Evolutionary conservation across 768 basidiomycete species (phyloP), one percentile per base, ranked within the genome.

Genomic region (Scleroderma citrinum): DNA sequence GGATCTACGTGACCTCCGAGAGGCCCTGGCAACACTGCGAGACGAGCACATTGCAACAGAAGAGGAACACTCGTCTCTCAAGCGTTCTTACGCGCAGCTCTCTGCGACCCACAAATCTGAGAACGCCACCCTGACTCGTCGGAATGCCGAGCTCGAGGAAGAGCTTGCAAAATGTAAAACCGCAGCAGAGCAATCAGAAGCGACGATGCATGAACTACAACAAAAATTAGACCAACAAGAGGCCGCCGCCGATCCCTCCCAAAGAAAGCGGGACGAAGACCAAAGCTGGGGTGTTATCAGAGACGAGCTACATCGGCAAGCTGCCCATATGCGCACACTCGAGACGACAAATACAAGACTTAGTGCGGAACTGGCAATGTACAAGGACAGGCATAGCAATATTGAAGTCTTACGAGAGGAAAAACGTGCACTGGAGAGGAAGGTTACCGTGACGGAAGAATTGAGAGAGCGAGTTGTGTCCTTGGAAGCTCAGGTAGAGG

Each of bases 331-430:
- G 40, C 77, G 78, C 0, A 71, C 69, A 0, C 68, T 90, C 0
- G 86, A 91, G 60, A 58, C 69, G 6, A 70, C 71, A 3, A 89
- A 89, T 52, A 65, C 75, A 1, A 76, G 73, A 51, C 64, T 87
- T 46, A 72, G 61, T 3, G 59, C 72, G 0, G 85, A 91, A 56
- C 56, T 88, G 14, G 63, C 62, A 6, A 54, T 71, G 11, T 70
- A 87, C 14, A 72, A 77, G 30, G 80, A 80, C 51, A 70, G 76
- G 1, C 70, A 81, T n/a, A 65, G 72, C 7, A 82, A 77, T 54
- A 66, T 86, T 3, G 86, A 87, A 51, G 81, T 91, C 2, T 59
- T 92, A 31, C 71, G 76, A 29, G 89, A 91, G 60, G 85, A 91
- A 66, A 88, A 89, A 53, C 72, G 80, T 5, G 72, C 73, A 0